Base-by-base conservation (phyloP, 2,329 filamentous ascomycete genomes). In the Neonectria neomacrospora region DNA sequence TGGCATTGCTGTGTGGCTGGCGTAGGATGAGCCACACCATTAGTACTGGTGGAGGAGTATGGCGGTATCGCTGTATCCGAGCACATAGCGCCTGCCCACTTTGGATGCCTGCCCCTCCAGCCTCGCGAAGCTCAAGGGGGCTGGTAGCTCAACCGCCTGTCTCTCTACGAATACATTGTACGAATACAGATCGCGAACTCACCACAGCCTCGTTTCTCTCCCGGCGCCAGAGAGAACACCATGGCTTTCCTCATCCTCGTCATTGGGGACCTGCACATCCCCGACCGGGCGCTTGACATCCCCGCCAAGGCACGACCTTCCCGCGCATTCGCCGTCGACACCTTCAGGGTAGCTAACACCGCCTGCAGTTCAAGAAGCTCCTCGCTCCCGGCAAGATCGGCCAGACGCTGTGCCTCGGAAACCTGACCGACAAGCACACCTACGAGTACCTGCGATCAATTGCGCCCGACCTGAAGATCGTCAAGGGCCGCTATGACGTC, bases 231-330 rank as follows among this genome's bases (percentile, higher is more conserved):
- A 64, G 70, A 68, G 62, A 63, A 67, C 66, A 91, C 88, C 84
- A 93, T 95, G 83, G 93, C 93, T 68, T 93, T 95, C 81, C 86
- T 97, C 71, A 94, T 97, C 76, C 88, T 97, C 77, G 93, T 96
- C 76, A 93, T 97, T 72, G 93, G 93, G 78, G 94, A 97, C 82
- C 88, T 97, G 58, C 94, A 97, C 83, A 97, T 97, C 80, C 94
- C 94, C 73, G 94, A 97, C 80, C 87, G 94, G 78, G 94, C 93
- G 73, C 89, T 96, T 68, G 94, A 97, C 79, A 94, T 97, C 74
- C 94, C 94, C 63, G 86, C 91, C 79, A 97, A 97, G 89, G 93
- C 94, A 84, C 58, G 20, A 67, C 55, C 30, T 26, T 37, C 55
- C 54, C 53, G 50, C 23, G 56, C 52, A 53, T 41, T 41, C 57